Evolutionary conservation across 768 basidiomycete species (phyloP).

Genomic region (Hemileccinum impolitum): DNA sequence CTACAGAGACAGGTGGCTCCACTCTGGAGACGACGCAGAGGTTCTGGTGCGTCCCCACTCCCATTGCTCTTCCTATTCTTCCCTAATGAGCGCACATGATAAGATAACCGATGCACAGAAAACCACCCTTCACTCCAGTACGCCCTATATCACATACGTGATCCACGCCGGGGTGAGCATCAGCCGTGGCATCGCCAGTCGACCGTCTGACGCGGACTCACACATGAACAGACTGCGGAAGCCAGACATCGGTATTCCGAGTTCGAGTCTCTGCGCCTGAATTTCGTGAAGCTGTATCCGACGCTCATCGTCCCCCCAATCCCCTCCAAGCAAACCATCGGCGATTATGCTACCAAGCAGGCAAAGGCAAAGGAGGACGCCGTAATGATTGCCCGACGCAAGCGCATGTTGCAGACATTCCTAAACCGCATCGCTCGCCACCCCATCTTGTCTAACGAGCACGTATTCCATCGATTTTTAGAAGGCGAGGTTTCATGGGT

Average conservation of each 20-base stretch:
- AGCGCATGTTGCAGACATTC: conserved; percentile 94
- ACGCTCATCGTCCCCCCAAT: conserved; percentile 97
- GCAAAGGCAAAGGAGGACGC: conserved; percentile 96
- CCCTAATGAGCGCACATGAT: conserved; percentile 15
- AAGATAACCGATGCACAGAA: conserved; percentile 96
- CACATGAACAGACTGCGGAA: conserved; percentile 61
- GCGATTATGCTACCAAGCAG: conserved; percentile 97
- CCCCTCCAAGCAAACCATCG: conserved; percentile 91
- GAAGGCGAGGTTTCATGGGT: conserved; percentile 98
- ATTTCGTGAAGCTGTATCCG: conserved; percentile 85
- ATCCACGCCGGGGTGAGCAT: conserved; percentile 78
- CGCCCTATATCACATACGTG: conserved; percentile 93
- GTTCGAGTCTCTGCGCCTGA: conserved; percentile 88
- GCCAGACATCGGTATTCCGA: conserved; percentile 93
- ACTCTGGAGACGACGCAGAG: conserved; percentile 80
- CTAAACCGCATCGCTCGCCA: conserved; percentile 86
- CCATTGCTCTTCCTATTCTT: not conserved
- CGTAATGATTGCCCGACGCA: conserved; percentile 84
- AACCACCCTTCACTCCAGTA: conserved; percentile 82
- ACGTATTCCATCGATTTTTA: conserved; percentile 93
- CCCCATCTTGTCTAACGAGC: conserved; percentile 94
- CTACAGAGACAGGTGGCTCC: conserved; percentile 67
- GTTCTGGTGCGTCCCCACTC: conserved; percentile 54
- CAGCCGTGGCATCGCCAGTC: conserved; percentile 2
- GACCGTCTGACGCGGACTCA: conserved; percentile 8